Evolutionary conservation across 2,329 filamentous ascomycete species (phyloP), one percentile per base, ranked within the genome.

Genomic region (Boeremia lycopersici): DNA sequence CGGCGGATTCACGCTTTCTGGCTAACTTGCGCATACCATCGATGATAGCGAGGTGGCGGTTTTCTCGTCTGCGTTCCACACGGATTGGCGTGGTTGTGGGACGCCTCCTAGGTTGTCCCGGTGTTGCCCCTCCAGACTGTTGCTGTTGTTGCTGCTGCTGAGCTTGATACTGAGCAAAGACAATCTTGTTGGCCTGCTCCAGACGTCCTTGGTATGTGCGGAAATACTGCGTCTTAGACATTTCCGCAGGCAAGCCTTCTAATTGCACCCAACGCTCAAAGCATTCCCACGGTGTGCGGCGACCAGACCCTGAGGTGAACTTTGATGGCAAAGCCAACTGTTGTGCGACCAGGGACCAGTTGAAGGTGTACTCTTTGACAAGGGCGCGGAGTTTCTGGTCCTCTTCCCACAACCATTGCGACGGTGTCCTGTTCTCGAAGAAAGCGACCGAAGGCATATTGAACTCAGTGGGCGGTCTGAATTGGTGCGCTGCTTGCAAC

Each of bases 161-260:
- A 41, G 77, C 75, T 67, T 86, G 82, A 50, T 84, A 83, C 52
- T 85, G 81, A 12, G 83, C 81, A 55, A 83, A 76, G 4, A 86
- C 80, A 39, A 81, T 83, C 59, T 84, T 80, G 50, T 86, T 83
- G 25, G 86, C 86, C 49, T 84, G 81, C 64, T 89, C 86, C 38
- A 89, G 77, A 34, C 86, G 78, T 50, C 82, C 79, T 57, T 85
- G 85, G 65, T 88, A 89, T 10, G 85, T 85, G 68, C 92, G 91
- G 81, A 98, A 99, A 73, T 98, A 99, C 39, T 93, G 89, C 0
- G 91, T 96, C 77, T 96, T 96, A 15, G 89, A 88, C 89, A 98
- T 96, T 62, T 99, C 95, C 10, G 89, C 86, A 4, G 95, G 93
- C 33, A 97, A 80, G 1, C 93, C 92, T 76, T 98, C 95, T 11